Conservation (phyloP, 768 basidiomycete genomes). For the Termitomyces sp. region DNA sequence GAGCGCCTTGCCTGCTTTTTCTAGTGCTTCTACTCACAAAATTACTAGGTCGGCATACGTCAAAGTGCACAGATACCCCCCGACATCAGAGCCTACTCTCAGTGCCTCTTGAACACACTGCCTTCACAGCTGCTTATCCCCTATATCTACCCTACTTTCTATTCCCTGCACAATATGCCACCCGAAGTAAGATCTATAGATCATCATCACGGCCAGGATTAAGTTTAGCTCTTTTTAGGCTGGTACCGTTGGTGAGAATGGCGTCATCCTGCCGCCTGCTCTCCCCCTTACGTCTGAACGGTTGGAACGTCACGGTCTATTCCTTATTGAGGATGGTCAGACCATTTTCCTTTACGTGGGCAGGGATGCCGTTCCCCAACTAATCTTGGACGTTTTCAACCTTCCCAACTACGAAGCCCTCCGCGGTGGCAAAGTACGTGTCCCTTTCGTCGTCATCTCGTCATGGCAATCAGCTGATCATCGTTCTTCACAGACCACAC, state of each 20-base stretch:
- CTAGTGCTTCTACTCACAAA: not conserved
- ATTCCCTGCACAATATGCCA: slow-evolving; percentile 95
- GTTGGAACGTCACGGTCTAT: slow-evolving; percentile 92
- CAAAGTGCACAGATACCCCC: slow-evolving; percentile 97
- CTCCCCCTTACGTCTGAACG: slow-evolving; percentile 94
- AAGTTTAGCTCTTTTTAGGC: slow-evolving; percentile 45
- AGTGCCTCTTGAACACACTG: slow-evolving; percentile 85
- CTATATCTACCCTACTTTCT: slow-evolving; percentile 94
- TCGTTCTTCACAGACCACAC: slow-evolving; percentile 57
- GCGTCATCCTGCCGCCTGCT: slow-evolving; percentile 84
- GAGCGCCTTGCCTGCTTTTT: not conserved
- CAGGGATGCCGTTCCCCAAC: slow-evolving; percentile 95
- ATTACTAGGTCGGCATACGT: slow-evolving; percentile 77
- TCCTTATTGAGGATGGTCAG: slow-evolving; percentile 96
- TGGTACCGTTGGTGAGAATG: slow-evolving; percentile 87
- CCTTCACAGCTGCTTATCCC: slow-evolving; percentile 91
- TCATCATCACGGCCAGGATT: not conserved
- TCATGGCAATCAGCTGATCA: slow-evolving; percentile 4
- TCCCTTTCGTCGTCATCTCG: not conserved
- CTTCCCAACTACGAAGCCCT: slow-evolving; percentile 85
- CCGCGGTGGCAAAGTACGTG: slow-evolving; percentile 86
- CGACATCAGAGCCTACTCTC: slow-evolving; percentile 94
- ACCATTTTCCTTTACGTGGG: slow-evolving; percentile 98
- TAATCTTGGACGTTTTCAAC: slow-evolving; percentile 92
- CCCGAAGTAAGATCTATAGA: slow-evolving; percentile 60